Base-by-base conservation (phyloP, 2,329 filamentous ascomycete genomes). In the Cercospora berteroae region DNA sequence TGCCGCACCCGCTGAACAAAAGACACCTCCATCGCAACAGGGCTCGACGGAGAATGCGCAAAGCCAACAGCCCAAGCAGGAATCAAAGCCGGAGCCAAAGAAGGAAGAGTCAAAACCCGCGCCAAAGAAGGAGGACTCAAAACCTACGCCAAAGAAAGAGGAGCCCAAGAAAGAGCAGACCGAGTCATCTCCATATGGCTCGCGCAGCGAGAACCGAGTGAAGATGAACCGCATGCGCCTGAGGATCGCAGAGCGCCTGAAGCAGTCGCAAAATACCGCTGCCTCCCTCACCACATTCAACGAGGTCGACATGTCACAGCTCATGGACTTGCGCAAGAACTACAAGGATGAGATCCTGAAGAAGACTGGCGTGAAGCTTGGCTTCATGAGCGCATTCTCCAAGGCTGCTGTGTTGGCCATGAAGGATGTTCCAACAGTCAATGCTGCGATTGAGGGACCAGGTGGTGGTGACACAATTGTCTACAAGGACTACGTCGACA, bases 141-240 rank as follows among this genome's bases (percentile, higher is more conserved):
- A 60, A 36, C 58, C 58, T 27, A 36, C 9, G 36, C 77, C 82
- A 71, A 75, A 79, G 77, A 74, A 78, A 73, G 82, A 83, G 73
- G 71, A 67, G 60, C 75, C 80, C 20, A 79, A 81, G 69, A 73
- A 78, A 68, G 73, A 78, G 60, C 68, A 80, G 78, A 67, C 65
- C 64, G 75, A 80, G 65, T 74, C 81, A 27, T 56, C 55, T 7
- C 79, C 84, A 36, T 81, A 89, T 65, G 93, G 93, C 66, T 90
- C 81, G 81, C 90, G 94, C 66, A 92, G 95, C 74, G 94, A 99
- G 84, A 90, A 92, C 71, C 89, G 93, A 69, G 93, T 98, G 77
- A 99, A 99, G 87, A 99, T 99, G 95, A 98, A 98, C 85, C 93
- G 95, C 72, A 99, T 99, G 95, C 93, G 95, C 72, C 88, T 98